Base-by-base conservation (phyloP, 2,329 filamentous ascomycete genomes). In the Fusarium redolens region DNA sequence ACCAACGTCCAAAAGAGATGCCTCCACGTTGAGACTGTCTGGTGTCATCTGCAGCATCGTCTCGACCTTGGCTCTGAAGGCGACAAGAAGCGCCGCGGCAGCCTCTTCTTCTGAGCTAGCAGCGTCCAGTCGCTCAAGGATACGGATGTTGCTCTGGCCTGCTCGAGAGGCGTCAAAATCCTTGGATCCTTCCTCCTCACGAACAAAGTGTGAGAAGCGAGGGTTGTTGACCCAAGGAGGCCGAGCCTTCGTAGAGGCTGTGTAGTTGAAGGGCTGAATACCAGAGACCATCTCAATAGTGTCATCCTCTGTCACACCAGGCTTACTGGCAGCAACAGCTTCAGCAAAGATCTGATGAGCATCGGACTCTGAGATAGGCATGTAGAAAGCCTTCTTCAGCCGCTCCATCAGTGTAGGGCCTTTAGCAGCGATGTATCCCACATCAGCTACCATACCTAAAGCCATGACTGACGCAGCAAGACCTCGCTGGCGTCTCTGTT, bases 301-400 rank as follows among this genome's bases (percentile, higher is more conserved):
- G 12, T 62, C 41, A 10, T 28, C 48, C 4, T 9, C 17, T 13
- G n/a, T 25, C 11, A 31, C 14, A 2, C 35, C 30, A 0, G 59
- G 50, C 5, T 62, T 62, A 20, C 50, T 56, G n/a, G 59, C 50
- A 6, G 37, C 59, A 3, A 62, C 50, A 25, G 59, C 50, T 33
- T 62, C 59, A n/a, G 59, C 59, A 3, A 62, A 62, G 11, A 62
- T 62, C 20, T 62, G 31, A 8, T 62, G 59, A 8, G 58, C 47
- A 12, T 61, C 58, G 6, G 58, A 55, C n/a, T 61, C 58, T 2
- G 48, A 61, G 1, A 61, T 61, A 1, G 58, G 58, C 58, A 61
- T 61, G 7, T 61, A 61, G 4, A 47, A 62, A 12, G 59, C 50
- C n/a, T 62, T 62, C 33, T 57, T 62, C 0, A 62, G 50, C 31